These are phyloP conservation scores for Barnettozyma hawaiiensis DNA, from an alignment of 1,139 yeast genomes.

Conservation along the genomic window DNA sequence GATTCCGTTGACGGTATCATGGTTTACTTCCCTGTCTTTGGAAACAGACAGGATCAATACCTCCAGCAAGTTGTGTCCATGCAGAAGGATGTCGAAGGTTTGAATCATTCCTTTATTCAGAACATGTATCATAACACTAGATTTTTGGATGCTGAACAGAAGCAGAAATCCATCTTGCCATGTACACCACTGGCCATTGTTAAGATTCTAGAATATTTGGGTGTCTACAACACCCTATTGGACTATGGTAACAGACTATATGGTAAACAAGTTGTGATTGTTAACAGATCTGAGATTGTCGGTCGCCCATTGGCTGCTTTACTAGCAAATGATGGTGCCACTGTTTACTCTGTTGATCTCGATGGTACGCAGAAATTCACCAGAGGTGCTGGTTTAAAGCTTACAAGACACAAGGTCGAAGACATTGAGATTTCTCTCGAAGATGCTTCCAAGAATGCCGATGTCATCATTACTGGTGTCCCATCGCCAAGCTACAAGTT, in stretches of 20 bases:
- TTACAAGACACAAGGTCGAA: slow-evolving; percentile 76
- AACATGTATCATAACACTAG: slow-evolving; percentile 92
- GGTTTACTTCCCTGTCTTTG: slow-evolving; percentile 98
- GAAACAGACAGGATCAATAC: slow-evolving; percentile 91
- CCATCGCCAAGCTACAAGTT: slow-evolving; percentile 80
- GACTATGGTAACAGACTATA: slow-evolving; percentile 88
- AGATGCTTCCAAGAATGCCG: slow-evolving; percentile 68
- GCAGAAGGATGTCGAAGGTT: slow-evolving; percentile 93
- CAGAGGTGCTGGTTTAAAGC: slow-evolving; percentile 84
- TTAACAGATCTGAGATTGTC: slow-evolving; percentile 91
- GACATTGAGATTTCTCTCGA: slow-evolving; percentile 53
- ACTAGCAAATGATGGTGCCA: slow-evolving; percentile 95
- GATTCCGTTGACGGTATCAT: slow-evolving; percentile 81
- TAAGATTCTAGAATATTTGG: slow-evolving; percentile 83
- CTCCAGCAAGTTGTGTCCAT: slow-evolving; percentile 79
- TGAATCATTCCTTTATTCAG: slow-evolving; percentile 84
- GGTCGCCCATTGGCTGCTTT: slow-evolving; percentile 96
- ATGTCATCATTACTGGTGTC: slow-evolving; percentile 93
- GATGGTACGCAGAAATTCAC: slow-evolving; percentile 87
- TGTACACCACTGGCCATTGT: slow-evolving; percentile 96
- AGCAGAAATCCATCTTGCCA: slow-evolving; percentile 82
- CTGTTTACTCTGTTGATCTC: slow-evolving; percentile 86
- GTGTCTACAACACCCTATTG: slow-evolving; percentile 74
- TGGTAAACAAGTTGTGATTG: slow-evolving; percentile 86
- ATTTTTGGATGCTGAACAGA: slow-evolving; percentile 62